Percentiles rank a stretch among this genome's conserved stretches.
phyloP scores from a whole-genome alignment of 2,329 filamentous ascomycete genomes.

The Aspergillus bombycis region DNA sequence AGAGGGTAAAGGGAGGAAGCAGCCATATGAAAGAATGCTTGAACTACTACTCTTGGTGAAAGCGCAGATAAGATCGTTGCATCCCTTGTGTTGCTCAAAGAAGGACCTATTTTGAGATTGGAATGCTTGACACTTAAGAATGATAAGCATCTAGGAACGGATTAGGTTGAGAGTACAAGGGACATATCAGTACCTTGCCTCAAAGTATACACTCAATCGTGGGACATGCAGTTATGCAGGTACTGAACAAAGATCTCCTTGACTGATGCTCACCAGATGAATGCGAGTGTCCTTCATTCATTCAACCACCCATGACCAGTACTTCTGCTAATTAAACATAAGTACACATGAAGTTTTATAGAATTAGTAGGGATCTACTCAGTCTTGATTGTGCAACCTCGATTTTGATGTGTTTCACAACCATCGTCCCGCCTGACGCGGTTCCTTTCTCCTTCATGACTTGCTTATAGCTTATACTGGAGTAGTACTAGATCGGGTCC shows the following conservation, averaged over 20 bases:
- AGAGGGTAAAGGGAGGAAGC: neutral
- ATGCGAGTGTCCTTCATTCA: neutral
- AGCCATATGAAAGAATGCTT: conserved; percentile 1
- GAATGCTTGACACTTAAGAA: neutral
- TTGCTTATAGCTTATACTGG: neutral
- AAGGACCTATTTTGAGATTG: conserved; percentile 3
- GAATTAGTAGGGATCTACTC: neutral
- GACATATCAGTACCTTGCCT: neutral
- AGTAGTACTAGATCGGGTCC: neutral
- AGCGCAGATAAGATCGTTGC: neutral
- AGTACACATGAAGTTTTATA: neutral
- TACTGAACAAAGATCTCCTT: neutral
- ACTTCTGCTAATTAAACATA: neutral
- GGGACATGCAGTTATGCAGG: neutral
- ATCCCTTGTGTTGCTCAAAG: neutral
- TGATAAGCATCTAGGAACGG: neutral
- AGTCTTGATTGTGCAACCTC: neutral
- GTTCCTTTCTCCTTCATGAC: neutral
- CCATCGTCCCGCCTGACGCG: neutral
- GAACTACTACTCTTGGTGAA: neutral
- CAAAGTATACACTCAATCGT: neutral
- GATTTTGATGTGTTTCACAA: neutral
- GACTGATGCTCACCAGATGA: neutral
- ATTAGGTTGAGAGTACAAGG: neutral
- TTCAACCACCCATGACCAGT: neutral